Conservation (phyloP, 331 rosid genomes). For the Acacia pycnantha region DNA sequence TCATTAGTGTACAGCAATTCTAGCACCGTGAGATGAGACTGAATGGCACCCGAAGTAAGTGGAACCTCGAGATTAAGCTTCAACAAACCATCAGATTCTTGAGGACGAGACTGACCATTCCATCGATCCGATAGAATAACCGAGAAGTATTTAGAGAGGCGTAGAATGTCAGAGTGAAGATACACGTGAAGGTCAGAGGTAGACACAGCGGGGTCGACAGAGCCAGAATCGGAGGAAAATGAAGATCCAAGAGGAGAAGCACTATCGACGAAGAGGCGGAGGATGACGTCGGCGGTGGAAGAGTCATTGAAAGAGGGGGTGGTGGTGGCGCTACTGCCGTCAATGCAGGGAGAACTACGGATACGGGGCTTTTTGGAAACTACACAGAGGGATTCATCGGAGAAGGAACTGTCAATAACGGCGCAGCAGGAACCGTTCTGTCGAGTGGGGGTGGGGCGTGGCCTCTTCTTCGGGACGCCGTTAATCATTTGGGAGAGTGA, state of each 20-base stretch:
- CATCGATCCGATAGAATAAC: constrained; percentile 84
- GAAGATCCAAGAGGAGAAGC: constrained; percentile 34
- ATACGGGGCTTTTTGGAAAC: constrained; percentile 19
- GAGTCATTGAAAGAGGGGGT: constrained; percentile 48
- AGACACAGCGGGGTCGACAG: constrained; percentile 24
- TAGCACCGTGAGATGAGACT: constrained; percentile 55
- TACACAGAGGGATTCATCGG: constrained; percentile 26
- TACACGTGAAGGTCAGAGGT: constrained; percentile 44
- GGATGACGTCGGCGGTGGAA: constrained; percentile 68
- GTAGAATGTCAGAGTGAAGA: constrained; percentile 72
- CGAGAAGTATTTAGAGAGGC: constrained; percentile 79
- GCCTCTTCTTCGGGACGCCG: constrained; percentile 54
- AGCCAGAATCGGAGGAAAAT: constrained; percentile 18
- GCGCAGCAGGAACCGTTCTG: constrained; percentile 37
- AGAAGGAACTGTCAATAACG: constrained; percentile 27
- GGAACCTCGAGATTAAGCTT: constrained; percentile 54
- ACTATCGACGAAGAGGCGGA: constrained; percentile 59
- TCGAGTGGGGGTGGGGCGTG: constrained; percentile 44
- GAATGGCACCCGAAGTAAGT: constrained; percentile 44
- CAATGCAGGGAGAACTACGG: constrained; percentile 13
- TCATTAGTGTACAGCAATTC: constrained; percentile 66
- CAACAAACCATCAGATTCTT: constrained; percentile 14
- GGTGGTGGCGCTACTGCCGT: background rate
- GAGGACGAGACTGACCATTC: constrained; percentile 34
- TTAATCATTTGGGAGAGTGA: constrained; percentile 30